Base-by-base conservation (phyloP, 106 monocot genomes). In the Agapanthus africanus region DNA sequence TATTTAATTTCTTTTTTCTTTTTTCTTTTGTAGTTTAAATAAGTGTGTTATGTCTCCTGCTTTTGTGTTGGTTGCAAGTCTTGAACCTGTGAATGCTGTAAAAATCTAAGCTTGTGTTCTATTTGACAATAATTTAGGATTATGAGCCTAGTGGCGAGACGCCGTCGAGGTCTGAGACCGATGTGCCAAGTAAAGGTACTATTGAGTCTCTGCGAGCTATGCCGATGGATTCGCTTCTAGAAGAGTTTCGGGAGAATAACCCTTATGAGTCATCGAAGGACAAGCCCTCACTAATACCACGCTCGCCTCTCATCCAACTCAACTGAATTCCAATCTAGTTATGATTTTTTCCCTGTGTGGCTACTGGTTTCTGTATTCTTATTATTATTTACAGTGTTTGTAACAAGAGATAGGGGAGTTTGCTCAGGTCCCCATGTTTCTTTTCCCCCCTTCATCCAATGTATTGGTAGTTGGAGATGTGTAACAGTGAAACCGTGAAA, bases 211-310 rank as follows among this genome's bases (percentile, higher is more conserved):
- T 97, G 2, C 79, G 97, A 31, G 59, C 89, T 0, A 77, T 87
- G 88, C 97, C 97, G 0, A 77, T 87, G 63, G 89, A 92, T 40
- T 65, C 76, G 3, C 82, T 97, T 6, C 36, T 80, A 4, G 84
- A 87, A 62, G 97, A 93, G 67, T 99, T 90, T 76, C 36, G 97
- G 34, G 97, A 99, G 69, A 99, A 90, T 67, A 71, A 99, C 30
- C 97, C 89, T 0, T 90, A 82, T 13, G 92, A 93, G 39, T 77
- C 88, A 1, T 60, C 72, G 4, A 90, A 85, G 44, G 84, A 87
- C 11, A 99, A 77, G 30, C 80, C 84, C 6, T 79, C 87, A 0
- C 78, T 85, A 27, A 92, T 90, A 30, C 92, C 92, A 2, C 86
- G 97, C 19, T 87, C 87, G 3, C 97, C 97, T 3, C 82, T 99